Conservation (phyloP, 305 asterid species). For the Solanum hybrid region DNA sequence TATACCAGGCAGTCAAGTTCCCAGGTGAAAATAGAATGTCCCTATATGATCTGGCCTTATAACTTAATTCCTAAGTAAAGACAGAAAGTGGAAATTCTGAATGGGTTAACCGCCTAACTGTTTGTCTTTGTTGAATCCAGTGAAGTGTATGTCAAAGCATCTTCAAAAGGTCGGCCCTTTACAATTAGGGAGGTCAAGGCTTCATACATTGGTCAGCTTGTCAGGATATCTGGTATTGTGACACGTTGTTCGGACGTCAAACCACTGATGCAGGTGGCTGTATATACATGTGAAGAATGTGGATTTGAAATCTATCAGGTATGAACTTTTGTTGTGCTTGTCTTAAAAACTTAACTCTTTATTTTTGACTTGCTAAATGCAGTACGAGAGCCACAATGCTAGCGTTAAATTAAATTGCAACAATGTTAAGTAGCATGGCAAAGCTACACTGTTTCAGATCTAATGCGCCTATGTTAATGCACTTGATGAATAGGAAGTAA, state of each 20-base stretch:
- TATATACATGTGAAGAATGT: constrained; percentile 93
- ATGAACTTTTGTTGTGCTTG: background rate
- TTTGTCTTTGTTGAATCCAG: constrained; percentile 36
- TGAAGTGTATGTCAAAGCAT: constrained; percentile 79
- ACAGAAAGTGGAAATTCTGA: background rate
- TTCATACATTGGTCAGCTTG: constrained; percentile 87
- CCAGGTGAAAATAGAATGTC: background rate
- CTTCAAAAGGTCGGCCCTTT: constrained; percentile 77
- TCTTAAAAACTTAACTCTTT: background rate
- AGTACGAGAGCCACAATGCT: background rate
- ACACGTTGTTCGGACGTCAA: constrained; percentile 95
- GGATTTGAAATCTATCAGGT: constrained; percentile 99
- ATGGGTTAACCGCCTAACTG: constrained; percentile 1
- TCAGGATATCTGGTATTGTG: constrained; percentile 81
- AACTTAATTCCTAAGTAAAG: background rate
- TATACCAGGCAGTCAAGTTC: background rate
- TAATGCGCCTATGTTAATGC: background rate
- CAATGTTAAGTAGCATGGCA: background rate
- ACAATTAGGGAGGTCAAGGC: constrained; percentile 96
- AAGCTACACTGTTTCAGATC: background rate
- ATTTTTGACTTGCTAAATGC: background rate
- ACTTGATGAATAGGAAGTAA: constrained; percentile 59
- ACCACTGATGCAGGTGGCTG: constrained; percentile 96
- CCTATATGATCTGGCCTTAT: background rate
- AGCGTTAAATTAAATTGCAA: background rate